Evolutionary conservation across 345 rosid species (phyloP), one percentile per base, ranked within the genome.

Genomic region (Leavenworthia alabamica): DNA sequence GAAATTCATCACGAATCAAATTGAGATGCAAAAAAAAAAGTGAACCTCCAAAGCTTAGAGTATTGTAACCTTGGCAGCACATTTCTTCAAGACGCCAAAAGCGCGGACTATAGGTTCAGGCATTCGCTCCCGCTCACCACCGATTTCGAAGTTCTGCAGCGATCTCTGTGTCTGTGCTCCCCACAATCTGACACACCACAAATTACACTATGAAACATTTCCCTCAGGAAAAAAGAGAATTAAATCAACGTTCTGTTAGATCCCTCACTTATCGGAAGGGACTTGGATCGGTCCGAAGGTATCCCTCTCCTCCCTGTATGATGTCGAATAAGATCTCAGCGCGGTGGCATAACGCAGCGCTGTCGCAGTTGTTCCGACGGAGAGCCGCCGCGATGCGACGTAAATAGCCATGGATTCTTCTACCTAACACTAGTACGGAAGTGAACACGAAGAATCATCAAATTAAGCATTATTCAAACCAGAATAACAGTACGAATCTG

Each of bases 81-180:
- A 93, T 71, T 93, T 93, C 79, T 93, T 93, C 57, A 93, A 85
- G 61, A 84, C 68, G 22, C 97, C 99, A 60, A 89, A 93, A 58
- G 99, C 97, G 6, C 92, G 96, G 73, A 93, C 72, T 23, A 93
- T 87, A 0, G 99, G 99, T 16, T 87, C 96, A 1, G 99, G 99
- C 94, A 89, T 93, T 20, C 86, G 75, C 74, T 93, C 97, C 1
- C 92, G 83, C 62, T 82, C 90, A 2, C 99, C 97, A 4, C 99
- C 99, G 0, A 93, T 93, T 45, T 93, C 96, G 60, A 93, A 93
- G 43, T 89, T 93, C 72, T 87, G 99, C 69, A 89, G 63, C 44
- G 97, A 89, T 75, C 99, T 81, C 68, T 93, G 99, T 17, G 97
- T 93, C 50, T 93, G 99, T 1, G 99, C 99, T 52, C 96, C 99